These are phyloP conservation scores for Hypoxylon rubiginosum DNA, from an alignment of 2,329 filamentous ascomycete species.

Conservation along the genomic window DNA sequence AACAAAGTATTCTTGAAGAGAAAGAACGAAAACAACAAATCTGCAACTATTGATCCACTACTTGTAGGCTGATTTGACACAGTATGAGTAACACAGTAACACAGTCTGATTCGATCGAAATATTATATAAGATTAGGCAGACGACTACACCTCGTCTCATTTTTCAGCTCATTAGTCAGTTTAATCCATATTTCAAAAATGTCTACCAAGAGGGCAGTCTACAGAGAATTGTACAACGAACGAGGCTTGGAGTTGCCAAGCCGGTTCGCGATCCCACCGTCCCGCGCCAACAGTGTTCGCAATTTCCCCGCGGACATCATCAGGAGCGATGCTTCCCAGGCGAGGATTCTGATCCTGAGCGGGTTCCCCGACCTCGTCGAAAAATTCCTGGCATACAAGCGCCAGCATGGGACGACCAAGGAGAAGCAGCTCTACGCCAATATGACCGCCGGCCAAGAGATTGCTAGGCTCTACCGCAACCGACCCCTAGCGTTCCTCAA, in stretches of 20 bases:
- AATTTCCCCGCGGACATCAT: slow-evolving; percentile 41
- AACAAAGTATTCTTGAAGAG: background rate
- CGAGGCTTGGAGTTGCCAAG: background rate
- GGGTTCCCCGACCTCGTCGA: slow-evolving; percentile 46
- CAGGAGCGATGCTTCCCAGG: slow-evolving; percentile 41
- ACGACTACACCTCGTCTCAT: too few relatives aligned
- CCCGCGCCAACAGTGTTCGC: slow-evolving; percentile 44
- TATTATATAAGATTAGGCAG: background rate
- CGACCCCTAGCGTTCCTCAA: slow-evolving; percentile 47
- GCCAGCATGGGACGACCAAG: slow-evolving; percentile 38
- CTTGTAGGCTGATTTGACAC: background rate
- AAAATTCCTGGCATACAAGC: slow-evolving; percentile 49
- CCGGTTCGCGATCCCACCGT: background rate
- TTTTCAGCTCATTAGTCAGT: background rate
- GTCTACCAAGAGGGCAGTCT: background rate
- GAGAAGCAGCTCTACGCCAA: slow-evolving; percentile 44
- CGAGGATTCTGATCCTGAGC: slow-evolving; percentile 48
- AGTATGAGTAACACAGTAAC: too few relatives aligned
- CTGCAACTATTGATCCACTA: too few relatives aligned
- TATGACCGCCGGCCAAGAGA: slow-evolving; percentile 45
- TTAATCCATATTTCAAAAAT: background rate
- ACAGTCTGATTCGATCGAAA: too few relatives aligned
- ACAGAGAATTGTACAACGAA: background rate
- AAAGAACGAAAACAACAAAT: background rate
- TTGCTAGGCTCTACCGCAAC: slow-evolving; percentile 46